These are phyloP conservation scores for Colletotrichum musicola DNA, from an alignment of 2,329 filamentous ascomycete species.

Conservation along the genomic window DNA sequence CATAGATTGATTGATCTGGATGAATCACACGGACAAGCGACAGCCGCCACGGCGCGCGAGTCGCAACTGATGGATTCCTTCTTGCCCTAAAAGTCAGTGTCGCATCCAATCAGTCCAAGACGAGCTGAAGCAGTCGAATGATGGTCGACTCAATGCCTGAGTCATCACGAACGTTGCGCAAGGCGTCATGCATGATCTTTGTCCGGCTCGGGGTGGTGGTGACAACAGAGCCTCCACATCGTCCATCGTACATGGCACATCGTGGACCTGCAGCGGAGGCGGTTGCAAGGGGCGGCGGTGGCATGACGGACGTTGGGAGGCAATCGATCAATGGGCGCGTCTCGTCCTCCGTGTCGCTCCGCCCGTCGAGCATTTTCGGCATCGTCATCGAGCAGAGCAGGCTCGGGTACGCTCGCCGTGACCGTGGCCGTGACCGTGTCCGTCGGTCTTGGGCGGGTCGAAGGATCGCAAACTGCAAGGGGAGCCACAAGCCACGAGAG, in stretches of 20 bases:
- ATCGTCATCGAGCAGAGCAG: conserved; percentile 4
- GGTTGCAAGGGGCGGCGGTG: neutral
- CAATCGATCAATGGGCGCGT: conserved; percentile 3
- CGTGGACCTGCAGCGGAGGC: conserved; percentile 16
- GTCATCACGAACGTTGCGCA: conserved; percentile 10
- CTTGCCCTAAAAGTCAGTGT: neutral
- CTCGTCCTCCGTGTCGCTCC: no score
- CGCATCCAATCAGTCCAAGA: neutral
- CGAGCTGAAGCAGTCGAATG: neutral
- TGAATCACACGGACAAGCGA: conserved; percentile 30
- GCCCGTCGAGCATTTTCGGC: no score
- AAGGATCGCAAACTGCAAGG: conserved; percentile 34
- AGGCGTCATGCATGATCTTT: conserved; percentile 32
- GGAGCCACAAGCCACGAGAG: conserved; percentile 25
- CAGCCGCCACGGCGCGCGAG: conserved; percentile 20
- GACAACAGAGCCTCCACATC: conserved; percentile 10
- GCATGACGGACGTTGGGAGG: neutral
- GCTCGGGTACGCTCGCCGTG: conserved; percentile 24
- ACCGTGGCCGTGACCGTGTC: neutral
- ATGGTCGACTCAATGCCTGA: conserved; percentile 18
- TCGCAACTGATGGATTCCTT: conserved; percentile 15
- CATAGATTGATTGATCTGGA: conserved; percentile 5
- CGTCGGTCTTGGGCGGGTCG: neutral
- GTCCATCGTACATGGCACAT: conserved; percentile 2
- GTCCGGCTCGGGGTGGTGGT: neutral